Conservation (phyloP, 768 basidiomycete species). For the Pulveroboletus frians region DNA sequence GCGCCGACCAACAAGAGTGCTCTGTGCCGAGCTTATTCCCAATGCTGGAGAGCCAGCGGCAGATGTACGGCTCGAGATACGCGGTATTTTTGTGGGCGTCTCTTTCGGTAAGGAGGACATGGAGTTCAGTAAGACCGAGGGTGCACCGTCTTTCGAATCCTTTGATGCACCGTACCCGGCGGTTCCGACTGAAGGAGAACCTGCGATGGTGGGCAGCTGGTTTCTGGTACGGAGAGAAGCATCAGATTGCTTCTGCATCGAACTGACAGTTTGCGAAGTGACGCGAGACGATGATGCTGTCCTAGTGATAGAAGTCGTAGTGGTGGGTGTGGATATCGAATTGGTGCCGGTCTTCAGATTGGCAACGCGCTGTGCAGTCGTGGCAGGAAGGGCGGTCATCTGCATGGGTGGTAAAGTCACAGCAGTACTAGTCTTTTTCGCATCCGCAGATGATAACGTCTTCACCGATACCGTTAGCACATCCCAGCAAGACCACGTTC, state of each 20-base stretch:
- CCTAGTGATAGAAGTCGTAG: constrained; percentile 37
- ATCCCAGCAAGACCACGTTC: constrained; percentile 1
- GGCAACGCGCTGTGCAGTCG: constrained; percentile 81
- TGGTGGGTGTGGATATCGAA: constrained; percentile 40
- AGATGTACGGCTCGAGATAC: constrained; percentile 82
- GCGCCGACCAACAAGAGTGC: constrained; percentile 51
- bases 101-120: constrained; percentile 59
- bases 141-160: constrained; percentile 53
- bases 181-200: constrained; percentile 83
- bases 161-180: constrained; percentile 47
- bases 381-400: constrained; percentile 74
- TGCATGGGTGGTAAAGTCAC: constrained; percentile 86
- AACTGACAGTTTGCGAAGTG: constrained; percentile 80
- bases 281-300: constrained; percentile 52
- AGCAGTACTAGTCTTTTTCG: constrained; percentile 65
- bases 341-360: constrained; percentile 59
- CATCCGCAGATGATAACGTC: constrained; percentile 82
- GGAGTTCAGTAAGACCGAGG: constrained; percentile 50
- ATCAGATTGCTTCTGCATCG: constrained; percentile 85
- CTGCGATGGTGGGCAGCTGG: constrained; percentile 86
- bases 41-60: constrained; percentile 68
- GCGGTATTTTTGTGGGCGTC: constrained; percentile 90
- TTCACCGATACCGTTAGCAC: constrained; percentile 29
- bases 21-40: constrained; percentile 50
- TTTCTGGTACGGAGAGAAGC: constrained; percentile 70